phyloP scores from a whole-genome alignment of 2,329 filamentous ascomycete genomes.

The Emergomyces orientalis region DNA sequence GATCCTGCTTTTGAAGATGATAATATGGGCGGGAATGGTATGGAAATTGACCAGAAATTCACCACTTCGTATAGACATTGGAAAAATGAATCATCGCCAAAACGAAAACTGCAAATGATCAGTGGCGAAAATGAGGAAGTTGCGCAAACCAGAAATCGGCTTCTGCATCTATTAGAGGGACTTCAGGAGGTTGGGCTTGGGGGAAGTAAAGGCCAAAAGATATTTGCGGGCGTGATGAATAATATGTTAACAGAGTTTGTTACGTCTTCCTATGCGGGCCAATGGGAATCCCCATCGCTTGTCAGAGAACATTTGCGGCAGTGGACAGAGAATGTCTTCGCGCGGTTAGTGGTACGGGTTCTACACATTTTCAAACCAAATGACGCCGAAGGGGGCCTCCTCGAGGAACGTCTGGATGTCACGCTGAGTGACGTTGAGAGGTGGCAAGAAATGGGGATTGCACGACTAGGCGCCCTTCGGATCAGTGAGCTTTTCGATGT shows the following conservation, averaged over 20 bases:
- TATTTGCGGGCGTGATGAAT: constrained; percentile 51
- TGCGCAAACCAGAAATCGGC: constrained; percentile 24
- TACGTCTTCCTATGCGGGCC: constrained; percentile 46
- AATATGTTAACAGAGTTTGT: constrained; percentile 49
- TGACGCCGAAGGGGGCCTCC: constrained; percentile 16
- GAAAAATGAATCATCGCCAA: constrained; percentile 25
- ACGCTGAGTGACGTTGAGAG: constrained; percentile 39
- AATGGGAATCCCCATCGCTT: constrained; percentile 45
- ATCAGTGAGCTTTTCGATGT: constrained; percentile 52
- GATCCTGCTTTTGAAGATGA: constrained; percentile 10
- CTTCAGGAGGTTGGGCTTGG: constrained; percentile 48
- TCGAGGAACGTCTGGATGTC: constrained; percentile 25
- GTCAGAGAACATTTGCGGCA: constrained; percentile 42
- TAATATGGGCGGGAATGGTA: constrained; percentile 21
- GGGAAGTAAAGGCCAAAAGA: constrained; percentile 45
- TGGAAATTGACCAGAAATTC: constrained; percentile 31
- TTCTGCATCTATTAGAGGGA: constrained; percentile 35
- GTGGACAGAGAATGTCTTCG: constrained; percentile 50
- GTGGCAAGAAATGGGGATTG: constrained; percentile 48
- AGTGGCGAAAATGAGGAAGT: constrained; percentile 25
- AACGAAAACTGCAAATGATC: constrained; percentile 24
- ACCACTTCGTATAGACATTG: constrained; percentile 33
- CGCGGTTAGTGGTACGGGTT: constrained; percentile 43
- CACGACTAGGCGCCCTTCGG: constrained; percentile 47
- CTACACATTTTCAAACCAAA: constrained; percentile 33